A percentile compares a stretch with the other conserved stretches of the same genome.
These are phyloP conservation scores for Scheffersomyces stambukii DNA, from an alignment of 1,139 yeast species.

Conservation along the genomic window DNA sequence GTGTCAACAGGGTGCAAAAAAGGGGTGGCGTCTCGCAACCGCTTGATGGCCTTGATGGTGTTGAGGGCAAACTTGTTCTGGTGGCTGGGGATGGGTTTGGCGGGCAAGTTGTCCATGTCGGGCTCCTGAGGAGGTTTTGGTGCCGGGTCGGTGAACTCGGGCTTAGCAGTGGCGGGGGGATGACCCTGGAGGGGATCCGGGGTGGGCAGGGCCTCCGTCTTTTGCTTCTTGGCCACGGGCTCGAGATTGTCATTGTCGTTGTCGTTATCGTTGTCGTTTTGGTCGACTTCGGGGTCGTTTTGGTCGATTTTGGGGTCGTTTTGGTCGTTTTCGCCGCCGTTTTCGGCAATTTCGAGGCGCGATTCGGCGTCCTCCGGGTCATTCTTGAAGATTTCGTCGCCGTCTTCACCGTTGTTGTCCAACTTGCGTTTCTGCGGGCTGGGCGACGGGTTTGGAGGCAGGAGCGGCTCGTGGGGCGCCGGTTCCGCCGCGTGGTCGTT, in stretches of 20 bases:
- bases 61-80: slow-evolving; percentile 70
- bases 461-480: slow-evolving; percentile 28
- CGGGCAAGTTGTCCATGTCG: slow-evolving; percentile 64
- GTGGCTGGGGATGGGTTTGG: slow-evolving; percentile 76
- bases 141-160: slow-evolving; percentile 46
- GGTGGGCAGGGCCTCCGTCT: slow-evolving; percentile 1
- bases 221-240: slow-evolving; percentile 8
- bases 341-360: not conserved
- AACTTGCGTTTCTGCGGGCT: slow-evolving; percentile 37
- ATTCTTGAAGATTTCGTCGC: slow-evolving; percentile 16
- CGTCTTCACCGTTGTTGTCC: slow-evolving; percentile 16
- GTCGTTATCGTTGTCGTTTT: not conserved
- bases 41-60: slow-evolving; percentile 73
- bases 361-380: slow-evolving; percentile 12
- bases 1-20: slow-evolving; percentile 88
- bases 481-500: slow-evolving; percentile 1
- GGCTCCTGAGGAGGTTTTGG: slow-evolving; percentile 72
- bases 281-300: not conserved
- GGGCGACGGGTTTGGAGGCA: slow-evolving; percentile 46
- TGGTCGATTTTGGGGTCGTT: not conserved
- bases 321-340: slow-evolving; percentile 2
- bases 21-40: slow-evolving; percentile 91
- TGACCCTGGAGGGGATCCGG: slow-evolving; percentile 1
- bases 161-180: slow-evolving; percentile 2
- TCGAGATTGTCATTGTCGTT: not conserved